phyloP scores from a whole-genome alignment of 768 basidiomycete genomes.

The Cystobasidium ongulense region DNA sequence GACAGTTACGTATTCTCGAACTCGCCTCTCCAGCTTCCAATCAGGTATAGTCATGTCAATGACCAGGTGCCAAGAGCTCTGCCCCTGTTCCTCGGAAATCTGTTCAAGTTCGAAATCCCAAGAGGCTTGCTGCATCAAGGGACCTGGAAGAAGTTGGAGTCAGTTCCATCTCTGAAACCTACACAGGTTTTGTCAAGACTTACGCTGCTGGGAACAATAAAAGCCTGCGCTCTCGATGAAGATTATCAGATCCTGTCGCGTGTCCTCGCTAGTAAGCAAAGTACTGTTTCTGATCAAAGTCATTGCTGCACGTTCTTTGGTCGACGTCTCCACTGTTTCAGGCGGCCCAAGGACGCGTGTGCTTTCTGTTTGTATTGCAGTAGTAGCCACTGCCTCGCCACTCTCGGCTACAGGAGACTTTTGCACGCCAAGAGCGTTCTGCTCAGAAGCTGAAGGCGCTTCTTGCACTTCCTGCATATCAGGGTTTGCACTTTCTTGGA shows the following conservation, averaged over 20 bases:
- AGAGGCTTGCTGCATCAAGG: not conserved
- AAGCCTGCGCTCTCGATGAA: not conserved
- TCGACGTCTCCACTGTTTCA: not conserved
- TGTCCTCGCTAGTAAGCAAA: not conserved
- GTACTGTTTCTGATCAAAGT: not conserved
- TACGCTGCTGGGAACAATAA: not conserved
- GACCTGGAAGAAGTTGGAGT: not conserved
- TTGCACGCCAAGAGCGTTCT: too few relatives aligned
- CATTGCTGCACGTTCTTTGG: not conserved
- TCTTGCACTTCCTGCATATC: too few relatives aligned
- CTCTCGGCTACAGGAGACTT: not conserved
- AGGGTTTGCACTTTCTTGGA: too few relatives aligned
- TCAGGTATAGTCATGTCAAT: not conserved
- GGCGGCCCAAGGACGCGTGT: not conserved
- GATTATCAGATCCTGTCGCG: not conserved
- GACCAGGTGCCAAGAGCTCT: conserved; percentile 3
- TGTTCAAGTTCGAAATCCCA: conserved; percentile 12
- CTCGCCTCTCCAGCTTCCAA: conserved; percentile 25
- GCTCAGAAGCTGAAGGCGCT: too few relatives aligned
- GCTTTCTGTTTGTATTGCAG: not conserved
- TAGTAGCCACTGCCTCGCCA: not conserved
- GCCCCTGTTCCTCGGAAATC: not conserved
- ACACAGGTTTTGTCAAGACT: not conserved
- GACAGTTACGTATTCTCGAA: not conserved
- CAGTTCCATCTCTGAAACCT: not conserved